Base-by-base conservation (phyloP, 306 rosid species). In the Prunus campanulata region DNA sequence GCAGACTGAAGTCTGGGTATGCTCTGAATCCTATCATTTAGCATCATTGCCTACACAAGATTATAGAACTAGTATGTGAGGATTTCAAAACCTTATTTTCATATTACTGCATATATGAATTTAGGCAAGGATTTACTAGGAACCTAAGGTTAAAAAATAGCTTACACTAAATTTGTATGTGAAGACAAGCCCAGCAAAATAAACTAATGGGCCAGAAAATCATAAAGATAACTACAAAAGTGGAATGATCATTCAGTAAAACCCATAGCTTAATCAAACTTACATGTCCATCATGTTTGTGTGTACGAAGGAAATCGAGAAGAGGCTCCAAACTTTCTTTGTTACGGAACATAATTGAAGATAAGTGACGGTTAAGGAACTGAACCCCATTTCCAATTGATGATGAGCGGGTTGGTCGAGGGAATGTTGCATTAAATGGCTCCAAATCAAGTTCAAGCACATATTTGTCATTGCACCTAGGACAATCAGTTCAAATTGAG, bases 341-440 rank as follows among this genome's bases (percentile, higher is more conserved):
- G 90, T 85, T 92, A 20, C 82, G 96, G 74, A 95, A 95, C 97
- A 95, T 88, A 20, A 0, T 80, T 29, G 98, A 95, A 32, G 98
- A 95, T 61, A 95, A 96, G 85, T 95, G 97, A 68, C 97, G 97
- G 15, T 95, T 95, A 80, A 95, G 98, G 76, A 95, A 95, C 76
- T 92, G 96, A 78, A 95, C 98, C 27, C 98, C 97, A 85, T 95
- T 95, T 72, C 98, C 98, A 79, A 95, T 95, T 68, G 96, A 95
- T 20, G 98, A 90, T 47, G 98, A 90, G 29, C 97, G 92, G 48
- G 47, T 80, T 29, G 97, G 95, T 24, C 96, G 95, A 69, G 98
- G 97, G 75, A 90, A 84, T n/a, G 87, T 22, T 19, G 93, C 96
- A 87, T 95, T 92, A 83, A 92, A 95, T 62, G 98, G 97, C 89